phyloP scores from a whole-genome alignment of 148 eudicot species.

The Rhododendron vialii region DNA sequence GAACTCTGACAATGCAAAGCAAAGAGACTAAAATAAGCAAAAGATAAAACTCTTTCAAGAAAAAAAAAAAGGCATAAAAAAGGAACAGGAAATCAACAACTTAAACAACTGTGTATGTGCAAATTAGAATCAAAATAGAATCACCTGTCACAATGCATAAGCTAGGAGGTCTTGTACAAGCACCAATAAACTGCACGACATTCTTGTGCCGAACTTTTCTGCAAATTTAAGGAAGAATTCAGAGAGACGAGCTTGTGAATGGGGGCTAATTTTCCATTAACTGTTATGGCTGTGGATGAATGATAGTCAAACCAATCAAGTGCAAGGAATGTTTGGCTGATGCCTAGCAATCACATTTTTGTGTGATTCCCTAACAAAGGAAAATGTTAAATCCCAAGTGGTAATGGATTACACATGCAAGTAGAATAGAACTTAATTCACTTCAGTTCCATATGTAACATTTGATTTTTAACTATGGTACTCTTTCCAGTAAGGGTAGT shows the following conservation, averaged over 20 bases:
- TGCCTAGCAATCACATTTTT: not conserved
- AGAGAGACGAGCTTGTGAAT: not conserved
- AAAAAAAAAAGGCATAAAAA: not conserved
- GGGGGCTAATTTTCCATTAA: not conserved
- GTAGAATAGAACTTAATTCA: not conserved
- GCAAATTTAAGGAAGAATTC: slow-evolving; percentile 20
- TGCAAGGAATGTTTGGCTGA: not conserved
- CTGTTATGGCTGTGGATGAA: not conserved
- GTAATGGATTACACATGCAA: not conserved
- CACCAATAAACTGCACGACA: slow-evolving; percentile 81
- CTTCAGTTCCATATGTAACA: not conserved
- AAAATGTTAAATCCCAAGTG: not conserved
- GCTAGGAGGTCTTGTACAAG: slow-evolving; percentile 63
- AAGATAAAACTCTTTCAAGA: not conserved
- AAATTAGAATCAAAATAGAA: slow-evolving; percentile 14
- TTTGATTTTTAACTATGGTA: not conserved
- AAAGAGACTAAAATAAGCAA: not conserved
- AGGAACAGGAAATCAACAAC: not conserved
- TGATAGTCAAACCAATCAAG: not conserved
- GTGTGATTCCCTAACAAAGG: not conserved
- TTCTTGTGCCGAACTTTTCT: slow-evolving; percentile 82
- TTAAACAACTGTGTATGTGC: not conserved
- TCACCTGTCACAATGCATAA: slow-evolving; percentile 76
- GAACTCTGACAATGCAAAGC: slow-evolving; percentile 44
- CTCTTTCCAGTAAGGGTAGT: not conserved